These are phyloP conservation scores for Pseudopyricularia cyperi DNA, from an alignment of 2,329 filamentous ascomycete species.

Conservation along the genomic window DNA sequence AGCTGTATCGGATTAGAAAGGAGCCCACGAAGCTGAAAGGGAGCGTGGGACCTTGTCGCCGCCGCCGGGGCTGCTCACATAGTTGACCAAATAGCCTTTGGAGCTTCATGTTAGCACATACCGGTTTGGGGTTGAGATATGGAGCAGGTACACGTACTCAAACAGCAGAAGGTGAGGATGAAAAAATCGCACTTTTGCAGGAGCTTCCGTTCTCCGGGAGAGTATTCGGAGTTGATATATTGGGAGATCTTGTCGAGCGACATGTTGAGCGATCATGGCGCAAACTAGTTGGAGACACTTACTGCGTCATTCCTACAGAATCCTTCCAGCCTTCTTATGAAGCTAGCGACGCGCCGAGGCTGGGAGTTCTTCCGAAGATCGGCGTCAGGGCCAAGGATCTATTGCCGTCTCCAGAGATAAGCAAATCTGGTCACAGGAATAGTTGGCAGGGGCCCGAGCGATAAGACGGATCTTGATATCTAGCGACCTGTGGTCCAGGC, in stretches of 20 bases:
- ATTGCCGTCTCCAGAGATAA: no score
- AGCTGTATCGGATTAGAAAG: conserved; percentile 15
- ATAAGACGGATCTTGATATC: no score
- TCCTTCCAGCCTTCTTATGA: background rate
- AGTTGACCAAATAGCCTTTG: conserved; percentile 34
- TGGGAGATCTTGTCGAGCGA: conserved; percentile 3
- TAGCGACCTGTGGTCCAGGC: no score
- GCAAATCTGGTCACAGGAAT: no score
- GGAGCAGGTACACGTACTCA: conserved; percentile 18
- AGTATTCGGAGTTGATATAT: conserved; percentile 7
- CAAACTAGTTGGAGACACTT: background rate
- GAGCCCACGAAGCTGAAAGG: no score
- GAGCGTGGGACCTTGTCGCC: no score
- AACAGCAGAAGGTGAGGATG: conserved; percentile 50
- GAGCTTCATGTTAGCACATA: no score
- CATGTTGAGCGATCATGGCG: conserved; percentile 3
- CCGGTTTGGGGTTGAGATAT: no score
- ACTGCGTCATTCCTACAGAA: background rate
- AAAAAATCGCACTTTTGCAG: conserved; percentile 36
- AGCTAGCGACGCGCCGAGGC: no score
- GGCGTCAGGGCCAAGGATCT: no score
- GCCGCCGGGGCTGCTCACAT: conserved; percentile 21
- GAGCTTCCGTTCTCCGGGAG: conserved; percentile 15
- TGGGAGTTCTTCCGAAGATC: no score
- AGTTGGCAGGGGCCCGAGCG: no score